phyloP scores from a whole-genome alignment of 192 early-diverging fungal genomes.

The Cladochytrium replicatum region DNA sequence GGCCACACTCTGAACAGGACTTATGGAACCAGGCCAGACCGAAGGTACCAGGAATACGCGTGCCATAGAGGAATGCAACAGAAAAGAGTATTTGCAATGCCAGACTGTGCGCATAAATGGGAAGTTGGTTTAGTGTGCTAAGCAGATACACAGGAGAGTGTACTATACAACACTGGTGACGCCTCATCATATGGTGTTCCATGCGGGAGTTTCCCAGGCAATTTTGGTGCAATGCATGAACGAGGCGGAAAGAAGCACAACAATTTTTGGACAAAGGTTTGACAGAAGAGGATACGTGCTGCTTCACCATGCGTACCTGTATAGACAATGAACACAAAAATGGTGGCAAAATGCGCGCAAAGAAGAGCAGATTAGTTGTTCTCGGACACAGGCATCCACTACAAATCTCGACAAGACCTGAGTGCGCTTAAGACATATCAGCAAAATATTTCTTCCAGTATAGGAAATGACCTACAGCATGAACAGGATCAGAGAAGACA shows the following conservation, averaged over 20 bases:
- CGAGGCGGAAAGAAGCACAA: slow-evolving; percentile 35
- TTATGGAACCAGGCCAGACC: slow-evolving; percentile 65
- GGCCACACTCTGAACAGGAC: slow-evolving; percentile 54
- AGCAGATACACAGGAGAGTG: slow-evolving; percentile 1
- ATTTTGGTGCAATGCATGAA: slow-evolving; percentile 64
- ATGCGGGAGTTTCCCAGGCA: slow-evolving; percentile 45
- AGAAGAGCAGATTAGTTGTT: slow-evolving; percentile 63
- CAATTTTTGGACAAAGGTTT: too few species aligned
- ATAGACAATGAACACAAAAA: slow-evolving; percentile 62
- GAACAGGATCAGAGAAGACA: slow-evolving; percentile 37
- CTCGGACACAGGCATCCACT: slow-evolving; percentile 50
- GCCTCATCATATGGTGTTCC: slow-evolving; percentile 65
- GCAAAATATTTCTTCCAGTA: slow-evolving; percentile 1
- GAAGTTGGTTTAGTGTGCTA: background rate
- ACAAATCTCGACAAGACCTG: slow-evolving; percentile 30
- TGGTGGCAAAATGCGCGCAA: slow-evolving; percentile 61
- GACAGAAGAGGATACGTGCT: background rate
- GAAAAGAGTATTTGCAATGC: background rate
- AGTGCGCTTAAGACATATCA: slow-evolving; percentile 11
- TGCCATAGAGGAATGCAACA: background rate
- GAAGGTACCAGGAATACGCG: slow-evolving; percentile 13
- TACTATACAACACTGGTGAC: slow-evolving; percentile 41
- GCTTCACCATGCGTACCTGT: slow-evolving; percentile 24
- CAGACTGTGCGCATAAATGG: background rate
- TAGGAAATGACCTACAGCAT: slow-evolving; percentile 21